Conservation (phyloP, 805 yeast species). For the Ogataea salicorniae region DNA sequence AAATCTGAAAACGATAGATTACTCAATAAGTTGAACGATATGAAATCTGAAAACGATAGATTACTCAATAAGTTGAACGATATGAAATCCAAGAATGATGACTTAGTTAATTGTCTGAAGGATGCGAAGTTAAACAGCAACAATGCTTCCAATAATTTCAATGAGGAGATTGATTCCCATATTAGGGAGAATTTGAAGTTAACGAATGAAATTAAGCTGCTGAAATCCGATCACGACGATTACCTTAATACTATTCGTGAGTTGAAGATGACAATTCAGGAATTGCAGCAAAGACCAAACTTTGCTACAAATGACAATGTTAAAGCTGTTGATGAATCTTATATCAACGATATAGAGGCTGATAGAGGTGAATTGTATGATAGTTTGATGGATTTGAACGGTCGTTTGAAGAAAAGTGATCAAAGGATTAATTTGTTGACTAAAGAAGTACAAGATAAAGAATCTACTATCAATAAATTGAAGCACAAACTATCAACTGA, state of each 20-base stretch:
- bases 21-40: not conserved
- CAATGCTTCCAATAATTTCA: no score
- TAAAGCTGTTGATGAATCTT: slow-evolving; percentile 17
- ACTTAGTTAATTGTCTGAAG: not conserved
- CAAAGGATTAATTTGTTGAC: slow-evolving; percentile 16
- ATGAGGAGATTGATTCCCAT: no score
- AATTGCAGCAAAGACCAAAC: slow-evolving; percentile 1
- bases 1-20: slow-evolving; percentile 26
- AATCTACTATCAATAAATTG: not conserved
- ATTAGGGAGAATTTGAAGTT: not conserved
- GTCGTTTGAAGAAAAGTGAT: slow-evolving; percentile 10
- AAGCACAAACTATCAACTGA: not conserved
- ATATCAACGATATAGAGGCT: slow-evolving; percentile 27
- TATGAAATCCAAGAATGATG: not conserved
- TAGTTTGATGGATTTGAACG: slow-evolving; percentile 11
- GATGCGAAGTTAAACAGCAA: no score
- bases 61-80: slow-evolving; percentile 21
- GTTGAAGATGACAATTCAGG: not conserved
- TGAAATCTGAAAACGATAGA: slow-evolving; percentile 27
- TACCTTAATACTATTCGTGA: not conserved
- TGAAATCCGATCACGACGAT: not conserved
- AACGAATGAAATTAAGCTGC: not conserved
- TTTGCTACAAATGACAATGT: slow-evolving; percentile 3
- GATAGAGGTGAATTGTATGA: slow-evolving; percentile 19
- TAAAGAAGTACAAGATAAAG: slow-evolving; percentile 7